Evolutionary conservation across 805 yeast genomes (phyloP), one percentile per base, ranked within the genome.

Genomic region (Wickerhamomyces queroliae): DNA sequence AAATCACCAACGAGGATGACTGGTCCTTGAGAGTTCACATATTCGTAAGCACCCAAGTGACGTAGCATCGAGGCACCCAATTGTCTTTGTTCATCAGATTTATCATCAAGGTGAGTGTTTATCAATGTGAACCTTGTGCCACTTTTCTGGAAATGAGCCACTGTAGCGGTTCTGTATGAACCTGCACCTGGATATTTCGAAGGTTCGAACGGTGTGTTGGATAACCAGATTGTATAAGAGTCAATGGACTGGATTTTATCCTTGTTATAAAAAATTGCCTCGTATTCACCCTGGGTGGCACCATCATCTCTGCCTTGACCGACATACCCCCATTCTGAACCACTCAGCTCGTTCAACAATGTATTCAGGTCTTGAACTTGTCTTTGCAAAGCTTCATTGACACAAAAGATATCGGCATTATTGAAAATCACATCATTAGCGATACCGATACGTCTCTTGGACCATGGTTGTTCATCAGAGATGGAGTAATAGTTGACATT

Each of bases 261-360:
- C 9, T 54, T 51, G 30, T 64, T 56, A 47, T 64, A 68, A 36
- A 62, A 58, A 19, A 71, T 58, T 1, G 74, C 73, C 33, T 69
- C 62, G 38, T 53, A 68, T 41, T 71, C 76, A 17, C 76, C 74
- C 5, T 48, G 46, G 9, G 48, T 49, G 5, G 44, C 43, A 11
- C 75, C 75, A 51, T 70, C 71, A 40, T 67, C 71, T 49, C 75
- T 57, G 3, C 74, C 74, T 24, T 69, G 65, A 18, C 76, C 75
- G 21, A 58, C 50, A 57, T 65, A 70, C 11, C 52, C 50, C 51
- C 51, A 47, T 22, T 17, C 3, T 5, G 26, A 38, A n/a, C 37
- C 37, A 44, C 52, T 51, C 9, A 37, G 35, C 2, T 45, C 47
- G 7, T 46, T 39, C 16, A 63, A 45, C 6, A 56, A 45, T n/a